Percentiles rank a stretch among this genome's conserved stretches.
These are phyloP conservation scores for Saccharomycopsis hybrid DNA, from an alignment of 1,139 yeast genomes.

Conservation along the genomic window DNA sequence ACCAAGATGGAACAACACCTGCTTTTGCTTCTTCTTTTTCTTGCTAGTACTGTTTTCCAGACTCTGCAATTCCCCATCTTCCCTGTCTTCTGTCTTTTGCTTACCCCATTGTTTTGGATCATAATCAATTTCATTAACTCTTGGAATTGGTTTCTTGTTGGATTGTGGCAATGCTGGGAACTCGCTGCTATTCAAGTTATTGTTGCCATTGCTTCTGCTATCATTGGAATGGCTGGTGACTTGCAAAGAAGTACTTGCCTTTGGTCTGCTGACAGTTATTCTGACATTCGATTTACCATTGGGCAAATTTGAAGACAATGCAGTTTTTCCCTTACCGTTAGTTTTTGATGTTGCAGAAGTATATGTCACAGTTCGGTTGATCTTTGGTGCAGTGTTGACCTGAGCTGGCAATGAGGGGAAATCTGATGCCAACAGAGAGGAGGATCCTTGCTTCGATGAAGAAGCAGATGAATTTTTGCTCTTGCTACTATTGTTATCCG, in stretches of 20 bases:
- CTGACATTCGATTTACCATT: constrained; percentile 1
- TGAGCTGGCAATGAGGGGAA: constrained; percentile 51
- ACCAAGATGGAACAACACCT: constrained; percentile 40
- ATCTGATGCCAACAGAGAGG: constrained; percentile 25
- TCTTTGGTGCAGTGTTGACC: constrained; percentile 33
- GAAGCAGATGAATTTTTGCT: constrained; percentile 5
- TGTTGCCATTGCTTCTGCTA: background rate
- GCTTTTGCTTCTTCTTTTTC: constrained; percentile 38
- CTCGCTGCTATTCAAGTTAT: too few species aligned
- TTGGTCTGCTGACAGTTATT: constrained; percentile 7
- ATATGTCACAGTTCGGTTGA: constrained; percentile 28
- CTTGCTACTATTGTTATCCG: background rate
- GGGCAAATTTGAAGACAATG: background rate
- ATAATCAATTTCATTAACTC: too few species aligned
- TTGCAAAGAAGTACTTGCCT: constrained; percentile 1
- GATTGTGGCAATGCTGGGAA: too few species aligned
- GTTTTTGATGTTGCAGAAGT: constrained; percentile 2
- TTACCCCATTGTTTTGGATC: too few species aligned
- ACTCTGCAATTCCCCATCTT: background rate
- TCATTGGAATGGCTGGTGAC: constrained; percentile 4
- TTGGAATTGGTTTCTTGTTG: too few species aligned
- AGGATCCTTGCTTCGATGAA: constrained; percentile 20
- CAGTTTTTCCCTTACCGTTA: background rate
- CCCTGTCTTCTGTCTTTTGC: background rate
- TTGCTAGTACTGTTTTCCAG: background rate